Evolutionary conservation across 2,329 filamentous ascomycete genomes (phyloP).

Genomic region (Claviceps arundinis): DNA sequence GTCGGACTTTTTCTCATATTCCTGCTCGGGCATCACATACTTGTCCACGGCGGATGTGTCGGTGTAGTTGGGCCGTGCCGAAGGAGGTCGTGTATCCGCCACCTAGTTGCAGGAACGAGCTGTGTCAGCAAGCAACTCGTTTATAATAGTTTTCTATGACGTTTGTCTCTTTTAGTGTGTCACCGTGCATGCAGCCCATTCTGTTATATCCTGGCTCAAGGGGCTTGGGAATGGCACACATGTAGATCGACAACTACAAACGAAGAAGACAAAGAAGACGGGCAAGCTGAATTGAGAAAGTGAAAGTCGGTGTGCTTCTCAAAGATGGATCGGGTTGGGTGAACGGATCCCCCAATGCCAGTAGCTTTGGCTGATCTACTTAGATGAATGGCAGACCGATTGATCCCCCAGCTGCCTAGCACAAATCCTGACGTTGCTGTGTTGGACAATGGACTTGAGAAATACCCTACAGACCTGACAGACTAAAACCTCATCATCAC

Average conservation of each 20-base stretch:
- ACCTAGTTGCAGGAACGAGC: conserved; percentile 40
- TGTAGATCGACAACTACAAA: background rate
- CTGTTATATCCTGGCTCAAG: background rate
- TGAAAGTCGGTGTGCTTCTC: too few species aligned
- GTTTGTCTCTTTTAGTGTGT: background rate
- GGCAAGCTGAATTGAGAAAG: background rate
- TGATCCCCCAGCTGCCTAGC: too few species aligned
- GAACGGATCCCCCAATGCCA: too few species aligned
- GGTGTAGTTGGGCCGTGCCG: conserved; percentile 64
- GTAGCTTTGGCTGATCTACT: too few species aligned
- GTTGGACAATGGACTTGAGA: too few species aligned
- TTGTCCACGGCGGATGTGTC: conserved; percentile 76
- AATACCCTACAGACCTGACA: too few species aligned
- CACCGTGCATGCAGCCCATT: background rate
- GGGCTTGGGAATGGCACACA: background rate
- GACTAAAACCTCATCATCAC: too few species aligned
- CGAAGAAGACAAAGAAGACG: background rate
- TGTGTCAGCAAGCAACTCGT: conserved; percentile 14
- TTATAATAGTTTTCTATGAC: background rate
- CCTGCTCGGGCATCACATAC: conserved; percentile 72
- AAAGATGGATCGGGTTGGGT: too few species aligned
- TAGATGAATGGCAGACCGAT: too few species aligned
- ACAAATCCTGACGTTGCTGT: too few species aligned
- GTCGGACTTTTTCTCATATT: conserved; percentile 77
- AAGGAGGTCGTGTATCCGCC: conserved; percentile 63